phyloP scores from a whole-genome alignment of 148 eudicot species.

The Rhododendron mucronatum region DNA sequence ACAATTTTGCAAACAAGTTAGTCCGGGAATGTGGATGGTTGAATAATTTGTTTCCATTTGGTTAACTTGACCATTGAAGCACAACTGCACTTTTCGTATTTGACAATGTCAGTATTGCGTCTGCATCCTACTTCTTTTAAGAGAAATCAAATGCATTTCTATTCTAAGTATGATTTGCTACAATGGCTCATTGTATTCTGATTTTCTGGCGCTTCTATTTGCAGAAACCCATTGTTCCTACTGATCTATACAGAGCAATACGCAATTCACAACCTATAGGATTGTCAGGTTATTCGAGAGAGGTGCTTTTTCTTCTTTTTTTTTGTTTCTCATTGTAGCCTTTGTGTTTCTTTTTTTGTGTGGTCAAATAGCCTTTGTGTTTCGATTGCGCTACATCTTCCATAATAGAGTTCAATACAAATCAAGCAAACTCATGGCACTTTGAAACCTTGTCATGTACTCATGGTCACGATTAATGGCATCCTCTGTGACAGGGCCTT shows the following conservation, averaged over 20 bases:
- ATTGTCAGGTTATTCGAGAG: conserved; percentile 76
- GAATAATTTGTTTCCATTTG: background rate
- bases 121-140: background rate
- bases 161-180: background rate
- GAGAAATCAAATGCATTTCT: background rate
- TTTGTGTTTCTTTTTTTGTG: background rate
- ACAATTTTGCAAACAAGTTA: background rate
- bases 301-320: conserved; percentile 34
- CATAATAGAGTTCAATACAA: background rate
- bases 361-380: background rate
- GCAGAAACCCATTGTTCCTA: conserved; percentile 84
- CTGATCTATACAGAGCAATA: conserved; percentile 57
- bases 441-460: background rate
- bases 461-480: background rate
- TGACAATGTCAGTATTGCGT: background rate
- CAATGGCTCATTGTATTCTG: background rate
- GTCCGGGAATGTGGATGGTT: background rate
- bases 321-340: background rate
- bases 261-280: conserved; percentile 83
- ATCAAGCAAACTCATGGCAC: background rate
- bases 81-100: background rate
- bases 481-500: conserved; percentile 49
- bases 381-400: background rate
- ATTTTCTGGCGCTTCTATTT: conserved; percentile 7
- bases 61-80: background rate